Evolutionary conservation across 257 asterid genomes (phyloP).

Genomic region (Solanum boliviense): DNA sequence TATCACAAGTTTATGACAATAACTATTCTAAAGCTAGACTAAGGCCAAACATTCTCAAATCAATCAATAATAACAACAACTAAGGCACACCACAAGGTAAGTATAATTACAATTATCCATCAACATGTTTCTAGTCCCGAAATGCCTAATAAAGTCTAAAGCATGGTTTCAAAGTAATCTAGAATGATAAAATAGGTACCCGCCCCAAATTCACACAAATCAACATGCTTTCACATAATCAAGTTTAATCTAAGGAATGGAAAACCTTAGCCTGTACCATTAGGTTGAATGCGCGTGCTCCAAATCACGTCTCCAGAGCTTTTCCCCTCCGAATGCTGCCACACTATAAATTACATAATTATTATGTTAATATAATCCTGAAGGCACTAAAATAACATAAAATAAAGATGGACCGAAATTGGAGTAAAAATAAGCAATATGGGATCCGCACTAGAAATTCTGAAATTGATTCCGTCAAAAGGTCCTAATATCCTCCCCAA

Average conservation of each 20-base stretch:
- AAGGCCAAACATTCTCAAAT: neutral
- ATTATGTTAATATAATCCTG: too few species aligned
- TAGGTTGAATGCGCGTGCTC: neutral
- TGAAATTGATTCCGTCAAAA: too few species aligned
- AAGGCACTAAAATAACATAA: neutral
- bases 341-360: too few species aligned
- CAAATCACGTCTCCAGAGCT: neutral
- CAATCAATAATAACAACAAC: neutral
- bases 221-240: neutral
- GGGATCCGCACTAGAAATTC: neutral
- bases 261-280: neutral
- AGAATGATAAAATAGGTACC: neutral
- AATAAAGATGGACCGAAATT: neutral
- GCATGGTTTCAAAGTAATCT: neutral
- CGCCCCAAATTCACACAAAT: neutral
- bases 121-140: too few species aligned
- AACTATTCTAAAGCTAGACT: neutral
- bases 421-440: neutral
- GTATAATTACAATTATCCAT: neutral
- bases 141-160: neutral
- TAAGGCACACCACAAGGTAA: neutral
- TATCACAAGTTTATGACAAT: neutral
- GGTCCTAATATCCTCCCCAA: too few species aligned
- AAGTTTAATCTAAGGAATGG: too few species aligned
- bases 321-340: neutral